Base-by-base conservation (phyloP, 2,329 filamentous ascomycete genomes). In the Aspergillus floridensis region DNA sequence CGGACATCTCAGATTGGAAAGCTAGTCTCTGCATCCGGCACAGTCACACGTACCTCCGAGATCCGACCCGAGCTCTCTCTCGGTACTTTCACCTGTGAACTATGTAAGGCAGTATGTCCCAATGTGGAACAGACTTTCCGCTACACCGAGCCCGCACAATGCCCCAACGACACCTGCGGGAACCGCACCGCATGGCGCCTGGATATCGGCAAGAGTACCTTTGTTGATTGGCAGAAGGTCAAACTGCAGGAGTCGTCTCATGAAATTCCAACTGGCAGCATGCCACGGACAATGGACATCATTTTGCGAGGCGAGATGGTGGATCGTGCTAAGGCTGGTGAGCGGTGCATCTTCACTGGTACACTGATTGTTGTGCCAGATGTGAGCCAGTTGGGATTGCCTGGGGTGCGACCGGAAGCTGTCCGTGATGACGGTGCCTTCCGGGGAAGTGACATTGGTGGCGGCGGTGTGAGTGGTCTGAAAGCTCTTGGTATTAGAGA, bases 191-290 rank as follows among this genome's bases (percentile, higher is more conserved):
- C 90, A n/a, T 99, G 95, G 95, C 88, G 92, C 65, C 80, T 99
- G n/a, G 93, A 99, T 69, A 97, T 99, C 70, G 85, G 92, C 48
- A 93, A 96, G 75, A 97, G 93, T 75, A 98, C 93, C 0, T 99
- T 99, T 73, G 90, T 99, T 62, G 95, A 99, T 78, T 99, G 95
- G 95, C 95, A 99, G 74, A 98, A 98, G 75, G 92, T 98, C 24
- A 90, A 96, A 63, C 92, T 98, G 62, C 95, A 99, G 77, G 95
- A 99, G 77, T 99, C 98, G 79, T 96, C 92, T 66, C 93, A 93
- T 4, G 95, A 99, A 74, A 99, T 99, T 41, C 95, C 95, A 0
- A 99, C 95, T 0, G 95, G 95, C 57, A 97, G 93, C 78, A 99
- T 99, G 95, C 95, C 95, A 24, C 86, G 95, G 60, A 99, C 95